Evolutionary conservation across 257 asterid genomes (phyloP).

Genomic region (Linaria vulgaris): DNA sequence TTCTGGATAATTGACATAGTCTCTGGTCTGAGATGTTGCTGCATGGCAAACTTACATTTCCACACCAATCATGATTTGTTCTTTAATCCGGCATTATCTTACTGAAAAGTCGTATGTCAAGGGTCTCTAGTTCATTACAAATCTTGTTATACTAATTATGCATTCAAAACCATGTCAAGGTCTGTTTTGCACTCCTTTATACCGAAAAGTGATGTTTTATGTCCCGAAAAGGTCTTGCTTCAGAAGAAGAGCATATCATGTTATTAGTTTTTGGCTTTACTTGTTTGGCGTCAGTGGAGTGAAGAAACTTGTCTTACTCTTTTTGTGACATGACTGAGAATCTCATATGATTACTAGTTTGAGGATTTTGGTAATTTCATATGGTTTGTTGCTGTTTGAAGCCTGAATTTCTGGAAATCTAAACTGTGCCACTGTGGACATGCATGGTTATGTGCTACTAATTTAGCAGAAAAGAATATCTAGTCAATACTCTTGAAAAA

Average conservation of each 20-base stretch:
- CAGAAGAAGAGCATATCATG: background rate
- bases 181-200: background rate
- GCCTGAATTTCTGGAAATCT: background rate
- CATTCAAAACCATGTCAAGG: background rate
- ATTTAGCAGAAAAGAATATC: no score
- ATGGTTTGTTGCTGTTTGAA: constrained; percentile 14
- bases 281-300: background rate
- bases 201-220: background rate
- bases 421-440: background rate
- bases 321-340: background rate
- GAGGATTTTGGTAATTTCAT: background rate
- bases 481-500: background rate
- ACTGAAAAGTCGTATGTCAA: background rate
- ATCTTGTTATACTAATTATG: background rate
- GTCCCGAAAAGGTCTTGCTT: background rate
- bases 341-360: constrained; percentile 17
- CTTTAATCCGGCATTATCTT: constrained; percentile 3
- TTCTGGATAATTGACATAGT: background rate
- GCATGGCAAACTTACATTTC: constrained; percentile 2
- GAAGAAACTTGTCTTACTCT: background rate
- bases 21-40: constrained; percentile 18
- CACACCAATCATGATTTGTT: background rate
- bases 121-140: constrained; percentile 1
- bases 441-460: constrained; percentile 2
- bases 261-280: background rate